Evolutionary conservation across 2,329 filamentous ascomycete genomes (phyloP), one percentile per base, ranked within the genome.

Genomic region (Xylariaceae sp.): DNA sequence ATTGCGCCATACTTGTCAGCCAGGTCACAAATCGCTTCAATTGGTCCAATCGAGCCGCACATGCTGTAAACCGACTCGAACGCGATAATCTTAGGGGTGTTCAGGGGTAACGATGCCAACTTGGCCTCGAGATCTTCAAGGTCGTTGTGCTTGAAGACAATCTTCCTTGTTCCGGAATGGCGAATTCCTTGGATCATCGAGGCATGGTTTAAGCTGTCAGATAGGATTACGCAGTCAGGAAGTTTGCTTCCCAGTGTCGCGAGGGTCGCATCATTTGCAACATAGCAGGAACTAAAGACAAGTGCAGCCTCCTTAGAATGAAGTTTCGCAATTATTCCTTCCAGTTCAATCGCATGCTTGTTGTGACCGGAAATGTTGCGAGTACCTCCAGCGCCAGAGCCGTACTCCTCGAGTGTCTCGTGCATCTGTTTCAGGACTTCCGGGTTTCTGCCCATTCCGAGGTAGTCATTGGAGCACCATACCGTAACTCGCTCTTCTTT

Each of bases 101-200:
- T 79, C 1, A 86, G 72, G 1, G 92, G 90, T 34, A 98, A 77
- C 11, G 90, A 86, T 3, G 91, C 90, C 55, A 98, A 76, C 71
- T 98, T 97, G 40, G 82, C 82, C 73, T 98, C 93, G 14, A 98
- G 75, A 60, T 98, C 93, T 34, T 77, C 82, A n/a, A 97, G 70
- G 61, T 98, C 91, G 62, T 98, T 98, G 73, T 98, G 93, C 73
- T 94, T 95, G 80, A 97, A 98, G 21, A 98, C 92, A 68, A 97
- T 80, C 77, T 98, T 98, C 73, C 88, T 92, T 32, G 93, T 91
- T 37, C 92, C 91, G 8, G 92, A 97, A 69, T 98, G 93, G 36
- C 93, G 88, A 60, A 98, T 98, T 37, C 93, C 93, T 70, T 97
- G 93, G 51, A 98, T 98, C 93, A 98, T 98, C 5, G 92, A 97